Conservation (phyloP, 805 yeast species). For the Candida incommunis region DNA sequence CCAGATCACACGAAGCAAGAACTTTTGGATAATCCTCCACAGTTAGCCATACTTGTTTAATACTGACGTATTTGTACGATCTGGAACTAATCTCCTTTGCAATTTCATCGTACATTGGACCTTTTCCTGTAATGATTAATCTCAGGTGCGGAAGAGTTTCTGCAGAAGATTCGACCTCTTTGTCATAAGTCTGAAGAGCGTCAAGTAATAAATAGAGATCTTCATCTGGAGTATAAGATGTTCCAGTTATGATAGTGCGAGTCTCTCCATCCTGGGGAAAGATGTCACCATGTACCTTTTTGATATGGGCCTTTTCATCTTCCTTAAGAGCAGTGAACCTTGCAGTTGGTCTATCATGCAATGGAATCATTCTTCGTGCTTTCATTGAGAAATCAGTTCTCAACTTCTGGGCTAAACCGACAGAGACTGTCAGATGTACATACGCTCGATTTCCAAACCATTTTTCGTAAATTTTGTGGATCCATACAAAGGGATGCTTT, state of each 20-base stretch:
- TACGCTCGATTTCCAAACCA: constrained; percentile 48
- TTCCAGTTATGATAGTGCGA: constrained; percentile 69
- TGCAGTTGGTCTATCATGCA: constrained; percentile 77
- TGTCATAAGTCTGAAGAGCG: constrained; percentile 51
- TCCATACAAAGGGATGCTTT: constrained; percentile 46
- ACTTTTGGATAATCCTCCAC: constrained; percentile 68
- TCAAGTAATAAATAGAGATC: constrained; percentile 58
- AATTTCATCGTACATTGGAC: constrained; percentile 57
- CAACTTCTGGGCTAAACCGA: constrained; percentile 52
- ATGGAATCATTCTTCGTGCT: constrained; percentile 36
- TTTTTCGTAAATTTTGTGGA: constrained; percentile 50
- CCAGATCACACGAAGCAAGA: constrained; percentile 67
- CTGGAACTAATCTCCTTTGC: constrained; percentile 30
- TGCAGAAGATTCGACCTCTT: constrained; percentile 3
- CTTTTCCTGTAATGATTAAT: constrained; percentile 92
- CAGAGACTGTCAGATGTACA: constrained; percentile 68
- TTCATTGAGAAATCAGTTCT: constrained; percentile 39
- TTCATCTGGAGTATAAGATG: constrained; percentile 95
- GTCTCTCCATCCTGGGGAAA: constrained; percentile 35
- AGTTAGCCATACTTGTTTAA: constrained; percentile 64
- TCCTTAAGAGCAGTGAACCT: constrained; percentile 42
- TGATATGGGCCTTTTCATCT: constrained; percentile 19
- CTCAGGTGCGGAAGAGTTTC: constrained; percentile 33
- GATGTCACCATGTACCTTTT: constrained; percentile 21
- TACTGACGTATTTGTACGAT: constrained; percentile 32